Conservation (phyloP, 208 protist species). For the Trichomonas gallinae region DNA sequence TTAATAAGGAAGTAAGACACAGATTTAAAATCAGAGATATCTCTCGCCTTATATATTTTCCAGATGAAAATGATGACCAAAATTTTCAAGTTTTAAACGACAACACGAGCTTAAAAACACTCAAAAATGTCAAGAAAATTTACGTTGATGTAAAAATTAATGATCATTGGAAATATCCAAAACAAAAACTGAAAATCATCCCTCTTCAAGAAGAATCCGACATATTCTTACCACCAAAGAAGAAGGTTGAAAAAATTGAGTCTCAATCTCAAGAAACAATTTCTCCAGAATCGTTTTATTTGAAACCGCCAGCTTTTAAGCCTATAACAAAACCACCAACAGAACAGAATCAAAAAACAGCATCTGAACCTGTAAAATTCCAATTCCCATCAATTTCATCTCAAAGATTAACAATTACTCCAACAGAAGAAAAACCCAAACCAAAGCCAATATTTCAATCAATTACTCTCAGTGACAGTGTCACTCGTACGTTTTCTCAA, state of each 20-base stretch:
- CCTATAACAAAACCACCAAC: not conserved
- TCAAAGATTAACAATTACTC: not conserved
- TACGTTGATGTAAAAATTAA: not conserved
- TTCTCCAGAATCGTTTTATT: not conserved
- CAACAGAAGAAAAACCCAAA: not conserved
- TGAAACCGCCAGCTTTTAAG: not conserved
- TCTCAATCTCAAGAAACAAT: not conserved
- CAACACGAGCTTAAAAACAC: not conserved
- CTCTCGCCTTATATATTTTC: too few species aligned
- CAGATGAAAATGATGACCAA: not conserved
- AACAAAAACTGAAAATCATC: not conserved
- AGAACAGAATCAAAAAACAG: not conserved
- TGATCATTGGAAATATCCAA: not conserved
- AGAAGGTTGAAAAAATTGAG: too few species aligned
- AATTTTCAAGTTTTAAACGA: not conserved
- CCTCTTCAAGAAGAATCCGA: too few species aligned
- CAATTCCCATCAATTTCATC: not conserved
- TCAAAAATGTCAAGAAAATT: not conserved
- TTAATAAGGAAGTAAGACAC: not conserved
- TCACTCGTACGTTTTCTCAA: not conserved
- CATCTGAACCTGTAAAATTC: not conserved
- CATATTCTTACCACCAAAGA: too few species aligned
- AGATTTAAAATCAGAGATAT: too few species aligned
- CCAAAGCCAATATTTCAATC: not conserved
- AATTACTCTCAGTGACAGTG: too few species aligned